phyloP scores from a whole-genome alignment of 2,329 filamentous ascomycete species.

The Neonectria coccinea region DNA sequence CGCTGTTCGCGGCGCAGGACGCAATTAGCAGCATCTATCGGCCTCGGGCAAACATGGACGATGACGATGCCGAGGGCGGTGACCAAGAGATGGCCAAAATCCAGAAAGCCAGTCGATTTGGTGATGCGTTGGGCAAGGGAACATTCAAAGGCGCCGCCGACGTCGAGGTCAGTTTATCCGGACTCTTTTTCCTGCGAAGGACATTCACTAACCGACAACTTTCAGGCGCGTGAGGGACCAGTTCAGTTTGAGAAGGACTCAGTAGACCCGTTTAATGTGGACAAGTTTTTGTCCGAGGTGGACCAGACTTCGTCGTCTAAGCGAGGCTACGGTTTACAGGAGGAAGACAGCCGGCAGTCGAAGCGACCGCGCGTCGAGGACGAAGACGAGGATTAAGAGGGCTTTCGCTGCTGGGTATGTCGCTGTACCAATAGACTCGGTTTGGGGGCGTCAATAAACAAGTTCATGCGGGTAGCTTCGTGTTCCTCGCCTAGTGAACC shows the following conservation, averaged over 20 bases:
- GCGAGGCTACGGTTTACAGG: constrained; percentile 82
- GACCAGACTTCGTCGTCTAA: constrained; percentile 72
- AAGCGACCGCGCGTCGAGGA: constrained; percentile 86
- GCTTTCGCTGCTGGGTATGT: constrained; percentile 29
- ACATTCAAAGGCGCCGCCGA: constrained; percentile 91
- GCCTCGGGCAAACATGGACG: constrained; percentile 78
- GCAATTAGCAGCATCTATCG: constrained; percentile 95
- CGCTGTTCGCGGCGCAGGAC: constrained; percentile 94
- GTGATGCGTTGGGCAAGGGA: constrained; percentile 86
- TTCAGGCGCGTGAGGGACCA: constrained; percentile 82
- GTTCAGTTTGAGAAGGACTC: constrained; percentile 96
- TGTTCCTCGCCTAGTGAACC: background rate
- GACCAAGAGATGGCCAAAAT: constrained; percentile 89
- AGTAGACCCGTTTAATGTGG: constrained; percentile 90
- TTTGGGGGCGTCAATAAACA: constrained; percentile 38
- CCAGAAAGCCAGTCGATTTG: constrained; percentile 84
- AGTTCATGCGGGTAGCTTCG: constrained; percentile 12
- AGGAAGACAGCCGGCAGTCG: constrained; percentile 67
- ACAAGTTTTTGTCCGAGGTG: constrained; percentile 89
- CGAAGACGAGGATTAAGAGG: constrained; percentile 60
- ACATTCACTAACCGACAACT: constrained; percentile 47
- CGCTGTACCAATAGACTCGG: constrained; percentile 41
- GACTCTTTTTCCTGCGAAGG: background rate
- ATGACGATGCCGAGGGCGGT: constrained; percentile 82
- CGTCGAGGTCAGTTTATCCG: constrained; percentile 72